These are phyloP conservation scores for Aspergillus sp. DNA, from an alignment of 2,329 filamentous ascomycete species.

Conservation along the genomic window DNA sequence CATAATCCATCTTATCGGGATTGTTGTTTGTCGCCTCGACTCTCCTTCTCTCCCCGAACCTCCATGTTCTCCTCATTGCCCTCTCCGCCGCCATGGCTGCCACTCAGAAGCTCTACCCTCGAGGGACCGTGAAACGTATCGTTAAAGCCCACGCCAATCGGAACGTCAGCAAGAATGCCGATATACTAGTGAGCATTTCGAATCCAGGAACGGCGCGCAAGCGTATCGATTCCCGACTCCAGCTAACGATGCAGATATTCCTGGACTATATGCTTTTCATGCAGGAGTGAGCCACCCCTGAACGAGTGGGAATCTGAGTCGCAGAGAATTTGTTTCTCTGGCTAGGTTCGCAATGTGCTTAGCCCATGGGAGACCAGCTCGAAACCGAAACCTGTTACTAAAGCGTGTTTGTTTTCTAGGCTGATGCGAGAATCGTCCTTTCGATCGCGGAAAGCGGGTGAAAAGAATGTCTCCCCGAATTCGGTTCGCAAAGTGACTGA, in stretches of 20 bases:
- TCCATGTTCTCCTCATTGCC: background rate
- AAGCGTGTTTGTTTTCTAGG: constrained; percentile 30
- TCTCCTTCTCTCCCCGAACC: background rate
- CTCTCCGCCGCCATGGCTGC: constrained; percentile 52
- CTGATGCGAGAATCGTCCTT: constrained; percentile 79
- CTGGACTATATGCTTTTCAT: constrained; percentile 83
- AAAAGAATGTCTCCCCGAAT: constrained; percentile 70
- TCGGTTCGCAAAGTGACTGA: constrained; percentile 76
- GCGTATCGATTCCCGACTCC: background rate
- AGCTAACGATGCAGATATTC: constrained; percentile 63
- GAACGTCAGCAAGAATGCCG: constrained; percentile 78
- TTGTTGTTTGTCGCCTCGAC: background rate
- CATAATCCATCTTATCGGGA: background rate
- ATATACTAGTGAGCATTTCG: constrained; percentile 66
- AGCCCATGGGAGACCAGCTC: no score
- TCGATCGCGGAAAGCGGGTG: constrained; percentile 70
- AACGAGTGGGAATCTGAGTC: background rate
- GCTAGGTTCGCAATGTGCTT: no score
- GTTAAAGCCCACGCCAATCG: constrained; percentile 84
- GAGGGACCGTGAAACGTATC: constrained; percentile 82
- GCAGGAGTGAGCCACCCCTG: constrained; percentile 50
- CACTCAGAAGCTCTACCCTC: constrained; percentile 75
- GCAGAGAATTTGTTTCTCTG: background rate
- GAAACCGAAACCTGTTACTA: background rate
- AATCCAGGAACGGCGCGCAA: background rate